A percentile compares a stretch with the other conserved stretches of the same genome.
Evolutionary conservation across 306 rosid genomes (phyloP).

Genomic region (Dalbergia cochinchinensis): DNA sequence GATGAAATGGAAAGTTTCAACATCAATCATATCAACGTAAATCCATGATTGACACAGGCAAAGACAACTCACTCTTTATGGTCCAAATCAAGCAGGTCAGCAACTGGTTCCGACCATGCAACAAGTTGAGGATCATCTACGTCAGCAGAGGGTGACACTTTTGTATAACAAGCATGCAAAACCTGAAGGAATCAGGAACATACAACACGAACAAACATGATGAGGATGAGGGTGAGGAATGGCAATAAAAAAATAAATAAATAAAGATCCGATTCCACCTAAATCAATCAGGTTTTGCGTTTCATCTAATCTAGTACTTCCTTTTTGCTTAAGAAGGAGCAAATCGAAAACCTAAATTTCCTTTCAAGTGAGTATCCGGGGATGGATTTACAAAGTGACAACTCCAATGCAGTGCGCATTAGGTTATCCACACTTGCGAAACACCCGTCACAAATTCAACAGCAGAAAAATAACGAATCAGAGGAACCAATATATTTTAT

Average conservation of each 20-base stretch:
- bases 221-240: neutral
- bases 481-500: neutral
- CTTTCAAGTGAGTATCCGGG: neutral
- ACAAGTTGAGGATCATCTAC: slow-evolving; percentile 93
- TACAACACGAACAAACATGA: neutral
- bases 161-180: slow-evolving; percentile 86
- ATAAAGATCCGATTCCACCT: neutral
- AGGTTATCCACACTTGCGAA: neutral
- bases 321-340: neutral
- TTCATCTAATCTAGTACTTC: neutral
- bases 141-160: slow-evolving; percentile 73
- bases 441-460: slow-evolving; percentile 4
- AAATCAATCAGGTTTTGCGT: neutral
- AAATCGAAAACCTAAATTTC: slow-evolving; percentile 19
- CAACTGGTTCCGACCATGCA: slow-evolving; percentile 79
- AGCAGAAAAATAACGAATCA: neutral
- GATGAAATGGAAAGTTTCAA: neutral
- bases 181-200: slow-evolving; percentile 62
- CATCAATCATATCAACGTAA: neutral
- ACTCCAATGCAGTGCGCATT: neutral
- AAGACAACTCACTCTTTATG: slow-evolving; percentile 70
- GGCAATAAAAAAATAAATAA: neutral
- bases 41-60: neutral
- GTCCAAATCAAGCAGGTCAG: slow-evolving; percentile 85
- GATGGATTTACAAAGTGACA: neutral